phyloP scores from a whole-genome alignment of 495 filamentous ascomycete genomes.

The Aspergillus cavernicola region DNA sequence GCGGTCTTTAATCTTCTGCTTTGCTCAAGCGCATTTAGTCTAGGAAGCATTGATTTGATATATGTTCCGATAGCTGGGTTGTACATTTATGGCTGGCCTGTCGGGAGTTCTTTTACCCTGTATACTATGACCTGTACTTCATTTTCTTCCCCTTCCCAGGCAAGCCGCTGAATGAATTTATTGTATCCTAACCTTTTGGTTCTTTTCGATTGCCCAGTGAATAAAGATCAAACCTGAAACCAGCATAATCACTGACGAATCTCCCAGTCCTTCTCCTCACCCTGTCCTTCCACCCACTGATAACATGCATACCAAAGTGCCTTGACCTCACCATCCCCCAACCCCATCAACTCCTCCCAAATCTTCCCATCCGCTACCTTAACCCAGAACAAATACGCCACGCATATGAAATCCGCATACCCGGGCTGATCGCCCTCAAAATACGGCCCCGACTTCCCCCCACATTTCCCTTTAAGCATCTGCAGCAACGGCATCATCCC shows the following conservation, averaged over 20 bases:
- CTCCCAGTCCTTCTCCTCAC: slow-evolving; percentile 20
- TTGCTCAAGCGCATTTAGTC: slow-evolving; percentile 10
- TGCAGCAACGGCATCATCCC: slow-evolving; percentile 13
- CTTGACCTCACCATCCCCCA: slow-evolving; percentile 17
- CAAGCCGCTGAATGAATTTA: slow-evolving; percentile 12
- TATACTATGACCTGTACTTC: slow-evolving; percentile 20
- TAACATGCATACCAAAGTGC: slow-evolving; percentile 16
- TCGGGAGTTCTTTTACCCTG: slow-evolving; percentile 13
- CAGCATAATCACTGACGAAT: slow-evolving; percentile 6
- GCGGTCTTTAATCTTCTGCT: slow-evolving; percentile 60
- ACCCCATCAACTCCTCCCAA: slow-evolving; percentile 8
- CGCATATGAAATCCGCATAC: slow-evolving; percentile 22
- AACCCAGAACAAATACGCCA: slow-evolving; percentile 16
- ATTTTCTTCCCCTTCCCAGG: slow-evolving; percentile 13
- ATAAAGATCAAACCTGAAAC: not conserved
- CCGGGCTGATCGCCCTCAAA: slow-evolving; percentile 19
- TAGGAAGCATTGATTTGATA: slow-evolving; percentile 6
- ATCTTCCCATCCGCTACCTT: slow-evolving; percentile 13
- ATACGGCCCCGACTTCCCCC: slow-evolving; percentile 21
- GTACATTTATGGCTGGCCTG: slow-evolving; percentile 14
- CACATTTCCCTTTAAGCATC: slow-evolving; percentile 18
- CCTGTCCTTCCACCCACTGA: slow-evolving; percentile 20
- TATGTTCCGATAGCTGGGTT: slow-evolving; percentile 10
- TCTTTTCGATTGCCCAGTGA: not conserved
- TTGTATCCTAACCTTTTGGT: not conserved